These are phyloP conservation scores for Gaeumannomyces tritici DNA, from an alignment of 2,329 filamentous ascomycete species.

Conservation along the genomic window DNA sequence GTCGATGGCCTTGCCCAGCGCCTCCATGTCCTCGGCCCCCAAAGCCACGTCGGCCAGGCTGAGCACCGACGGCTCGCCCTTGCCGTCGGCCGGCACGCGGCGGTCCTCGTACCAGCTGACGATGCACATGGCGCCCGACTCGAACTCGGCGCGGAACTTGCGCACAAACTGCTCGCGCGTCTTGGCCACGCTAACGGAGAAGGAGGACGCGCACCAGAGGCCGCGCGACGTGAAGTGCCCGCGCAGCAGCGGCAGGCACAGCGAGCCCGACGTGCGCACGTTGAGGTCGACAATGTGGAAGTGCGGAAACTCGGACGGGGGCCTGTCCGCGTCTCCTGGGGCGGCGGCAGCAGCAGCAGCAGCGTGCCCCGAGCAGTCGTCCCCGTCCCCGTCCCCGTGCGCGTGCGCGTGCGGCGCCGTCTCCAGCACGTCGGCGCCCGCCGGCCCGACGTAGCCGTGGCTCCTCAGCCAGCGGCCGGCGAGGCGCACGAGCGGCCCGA, in stretches of 20 bases:
- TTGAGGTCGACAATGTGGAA: too few relatives aligned
- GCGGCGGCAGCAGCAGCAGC: too few relatives aligned
- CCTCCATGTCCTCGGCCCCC: conserved; percentile 15
- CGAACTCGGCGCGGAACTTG: conserved; percentile 15
- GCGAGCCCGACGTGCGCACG: too few relatives aligned
- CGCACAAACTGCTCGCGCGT: conserved; percentile 16
- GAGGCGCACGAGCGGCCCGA: conserved; percentile 12
- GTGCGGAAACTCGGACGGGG: too few relatives aligned
- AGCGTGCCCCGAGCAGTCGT: too few relatives aligned
- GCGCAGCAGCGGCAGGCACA: too few relatives aligned
- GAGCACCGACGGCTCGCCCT: background rate
- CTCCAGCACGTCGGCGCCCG: too few relatives aligned
- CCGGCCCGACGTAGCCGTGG: too few relatives aligned
- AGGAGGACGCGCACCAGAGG: conserved; percentile 13
- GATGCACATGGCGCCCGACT: conserved; percentile 17
- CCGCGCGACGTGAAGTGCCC: too few relatives aligned
- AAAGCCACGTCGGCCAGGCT: conserved; percentile 22
- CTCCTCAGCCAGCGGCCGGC: background rate
- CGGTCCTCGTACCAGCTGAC: conserved; percentile 23
- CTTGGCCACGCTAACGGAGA: conserved; percentile 15
- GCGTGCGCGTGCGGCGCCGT: too few relatives aligned
- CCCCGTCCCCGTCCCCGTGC: too few relatives aligned
- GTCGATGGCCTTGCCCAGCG: conserved; percentile 13
- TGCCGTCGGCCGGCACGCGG: conserved; percentile 5
- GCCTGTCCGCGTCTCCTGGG: too few relatives aligned